A percentile compares a stretch with the other conserved stretches of the same genome.
Evolutionary conservation across 768 basidiomycete species (phyloP).

Genomic region (Hygrocybe coccinea): DNA sequence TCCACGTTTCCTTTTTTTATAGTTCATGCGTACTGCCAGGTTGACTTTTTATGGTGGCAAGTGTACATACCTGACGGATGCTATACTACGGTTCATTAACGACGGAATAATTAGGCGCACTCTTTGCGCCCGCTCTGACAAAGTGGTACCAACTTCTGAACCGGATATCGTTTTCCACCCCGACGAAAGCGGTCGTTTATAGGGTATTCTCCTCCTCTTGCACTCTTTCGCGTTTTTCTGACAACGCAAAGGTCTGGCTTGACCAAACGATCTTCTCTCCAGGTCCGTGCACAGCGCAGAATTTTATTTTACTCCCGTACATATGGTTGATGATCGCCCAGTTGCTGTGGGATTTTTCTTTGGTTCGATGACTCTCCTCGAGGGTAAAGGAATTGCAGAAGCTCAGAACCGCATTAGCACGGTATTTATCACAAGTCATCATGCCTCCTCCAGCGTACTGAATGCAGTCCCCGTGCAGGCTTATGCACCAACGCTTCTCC

Average conservation of each 20-base stretch:
- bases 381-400: conserved; percentile 56
- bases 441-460: not conserved
- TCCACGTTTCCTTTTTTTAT: not conserved
- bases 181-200: conserved; percentile 54
- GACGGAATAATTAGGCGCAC: conserved; percentile 37
- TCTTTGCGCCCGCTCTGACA: conserved; percentile 80
- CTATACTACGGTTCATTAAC: too few species aligned
- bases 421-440: conserved; percentile 29
- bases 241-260: conserved; percentile 57
- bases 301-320: too few species aligned
- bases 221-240: not conserved
- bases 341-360: conserved; percentile 52
- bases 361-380: conserved; percentile 72
- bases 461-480: conserved; percentile 43
- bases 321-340: too few species aligned
- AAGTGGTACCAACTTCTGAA: conserved; percentile 78
- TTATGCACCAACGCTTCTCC: conserved; percentile 67
- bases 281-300: conserved; percentile 40
- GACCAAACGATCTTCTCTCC: conserved; percentile 81
- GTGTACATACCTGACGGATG: conserved; percentile 6
- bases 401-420: conserved; percentile 42
- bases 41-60: conserved; percentile 70
- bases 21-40: conserved; percentile 60
- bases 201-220: conserved; percentile 36
- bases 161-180: conserved; percentile 60